These are phyloP conservation scores for Brassica napus DNA, from an alignment of 345 rosid genomes.

Conservation along the genomic window Da-Ae NC_063448.1:51232001-51232500, in stretches of 20 bases:
- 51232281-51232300: not conserved
- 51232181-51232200: constrained; percentile 30
- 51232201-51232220: constrained; percentile 13
- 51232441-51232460: constrained; percentile 99
- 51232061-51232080: constrained; percentile 28
- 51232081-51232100: constrained; percentile 17
- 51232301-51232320: not conserved
- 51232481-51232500: constrained; percentile 97
- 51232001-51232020: constrained; percentile 95
- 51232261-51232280: not conserved
- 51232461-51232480: constrained; percentile 99
- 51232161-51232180: constrained; percentile 99
- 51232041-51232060: constrained; percentile 35
- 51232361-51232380: not conserved
- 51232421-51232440: constrained; percentile 41
- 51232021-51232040: constrained; percentile 83
- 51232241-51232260: not conserved
- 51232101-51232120: constrained; percentile 91
- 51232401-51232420: constrained; percentile 14
- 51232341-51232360: not conserved
- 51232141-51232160: constrained; percentile 94
- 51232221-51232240: constrained; percentile 1
- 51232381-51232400: constrained; percentile 1
- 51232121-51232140: constrained; percentile 96
- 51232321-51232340: not conserved